Conservation (phyloP, 177 flowering plant genomes). For the Vitis hybrid region DNA sequence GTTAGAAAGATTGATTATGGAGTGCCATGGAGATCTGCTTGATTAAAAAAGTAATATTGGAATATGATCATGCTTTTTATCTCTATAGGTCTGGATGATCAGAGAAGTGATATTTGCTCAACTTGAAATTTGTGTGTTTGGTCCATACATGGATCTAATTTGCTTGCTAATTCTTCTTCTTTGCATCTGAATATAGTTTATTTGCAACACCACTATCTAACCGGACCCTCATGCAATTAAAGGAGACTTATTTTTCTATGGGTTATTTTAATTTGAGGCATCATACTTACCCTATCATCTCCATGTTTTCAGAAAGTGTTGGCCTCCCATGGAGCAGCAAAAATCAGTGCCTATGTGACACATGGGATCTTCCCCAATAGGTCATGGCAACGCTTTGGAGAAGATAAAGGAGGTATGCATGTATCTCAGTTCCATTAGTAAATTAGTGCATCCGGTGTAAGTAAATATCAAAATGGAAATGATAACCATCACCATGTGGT, state of each 20-base stretch:
- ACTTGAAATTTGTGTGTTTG: neutral
- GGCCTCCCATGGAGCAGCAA: conserved; percentile 90
- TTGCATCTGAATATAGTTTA: neutral
- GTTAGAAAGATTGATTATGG: neutral
- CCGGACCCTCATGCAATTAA: too few relatives aligned
- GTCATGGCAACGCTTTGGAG: conserved; percentile 88
- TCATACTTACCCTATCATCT: conserved; percentile 3
- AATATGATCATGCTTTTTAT: too few relatives aligned
- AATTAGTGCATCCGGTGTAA: too few relatives aligned
- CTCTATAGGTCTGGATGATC: neutral
- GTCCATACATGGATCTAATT: neutral
- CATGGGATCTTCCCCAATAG: conserved; percentile 96
- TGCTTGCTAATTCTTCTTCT: neutral
- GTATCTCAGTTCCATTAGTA: neutral
- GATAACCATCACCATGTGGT: too few relatives aligned
- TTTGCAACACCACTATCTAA: too few relatives aligned
- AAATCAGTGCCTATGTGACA: conserved; percentile 96
- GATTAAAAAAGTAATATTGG: too few relatives aligned
- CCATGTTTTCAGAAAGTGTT: conserved; percentile 63
- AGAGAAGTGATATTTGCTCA: neutral
- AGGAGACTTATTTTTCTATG: too few relatives aligned
- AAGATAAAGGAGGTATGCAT: conserved; percentile 64
- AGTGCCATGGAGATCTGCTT: too few relatives aligned
- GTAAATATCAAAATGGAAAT: too few relatives aligned
- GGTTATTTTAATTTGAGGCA: neutral